Conservation (phyloP, 345 rosid species). For the Ceriops tagal region DNA sequence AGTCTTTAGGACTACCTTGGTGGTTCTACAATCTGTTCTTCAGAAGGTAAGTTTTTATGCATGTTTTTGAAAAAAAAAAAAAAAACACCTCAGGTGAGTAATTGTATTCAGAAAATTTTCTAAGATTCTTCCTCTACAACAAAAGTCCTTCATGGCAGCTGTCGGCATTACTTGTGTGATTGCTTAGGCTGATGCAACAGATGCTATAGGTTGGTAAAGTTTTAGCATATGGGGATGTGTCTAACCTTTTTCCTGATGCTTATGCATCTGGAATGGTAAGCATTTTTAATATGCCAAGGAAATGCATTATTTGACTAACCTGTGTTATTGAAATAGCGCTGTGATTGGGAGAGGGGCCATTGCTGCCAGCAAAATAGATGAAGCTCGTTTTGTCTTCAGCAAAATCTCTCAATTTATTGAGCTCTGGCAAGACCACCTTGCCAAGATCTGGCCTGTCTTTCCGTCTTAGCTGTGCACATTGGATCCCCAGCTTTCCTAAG, state of each 20-base stretch:
- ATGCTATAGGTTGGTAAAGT: no score
- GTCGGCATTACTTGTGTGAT: no score
- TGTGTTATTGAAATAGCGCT: constrained; percentile 29
- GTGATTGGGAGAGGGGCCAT: constrained; percentile 29
- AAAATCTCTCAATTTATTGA: constrained; percentile 49
- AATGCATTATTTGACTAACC: constrained; percentile 30
- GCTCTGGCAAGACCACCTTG: constrained; percentile 60
- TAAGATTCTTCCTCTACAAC: neutral
- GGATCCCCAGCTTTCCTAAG: constrained; percentile 56
- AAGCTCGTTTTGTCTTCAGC: constrained; percentile 48
- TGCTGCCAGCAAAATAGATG: constrained; percentile 21
- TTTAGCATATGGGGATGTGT: no score
- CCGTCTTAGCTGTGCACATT: constrained; percentile 75
- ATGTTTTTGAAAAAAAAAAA: no score
- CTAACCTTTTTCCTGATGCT: no score
- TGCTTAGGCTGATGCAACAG: no score
- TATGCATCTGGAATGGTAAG: no score
- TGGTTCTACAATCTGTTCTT: no score
- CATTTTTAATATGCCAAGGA: neutral
- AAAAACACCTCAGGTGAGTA: no score
- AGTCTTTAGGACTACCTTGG: no score
- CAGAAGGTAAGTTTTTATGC: no score
- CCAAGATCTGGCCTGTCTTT: constrained; percentile 93
- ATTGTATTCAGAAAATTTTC: neutral
- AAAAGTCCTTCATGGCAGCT: no score